phyloP scores from a whole-genome alignment of 176 grass and related monocot species.

The Oryza rufipogon region DNA sequence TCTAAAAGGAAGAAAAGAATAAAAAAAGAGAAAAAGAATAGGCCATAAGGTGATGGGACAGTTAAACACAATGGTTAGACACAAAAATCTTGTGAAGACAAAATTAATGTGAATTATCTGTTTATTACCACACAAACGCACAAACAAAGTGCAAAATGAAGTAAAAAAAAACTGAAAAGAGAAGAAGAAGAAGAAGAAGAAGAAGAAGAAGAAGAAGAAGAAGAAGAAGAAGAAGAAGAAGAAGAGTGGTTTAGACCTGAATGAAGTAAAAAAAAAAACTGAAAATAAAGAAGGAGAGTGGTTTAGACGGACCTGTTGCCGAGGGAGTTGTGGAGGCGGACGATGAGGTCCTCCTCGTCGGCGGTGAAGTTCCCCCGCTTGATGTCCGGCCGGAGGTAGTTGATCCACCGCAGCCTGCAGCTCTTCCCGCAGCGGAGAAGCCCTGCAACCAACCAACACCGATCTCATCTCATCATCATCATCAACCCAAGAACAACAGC shows the following conservation, averaged over 20 bases:
- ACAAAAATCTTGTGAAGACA: neutral
- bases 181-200: too few species aligned
- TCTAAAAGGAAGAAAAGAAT: too few species aligned
- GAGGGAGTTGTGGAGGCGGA: constrained; percentile 50
- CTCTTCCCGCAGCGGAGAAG: constrained; percentile 63
- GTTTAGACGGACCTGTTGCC: constrained; percentile 54
- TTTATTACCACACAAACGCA: neutral
- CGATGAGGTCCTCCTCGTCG: constrained; percentile 59
- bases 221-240: too few species aligned
- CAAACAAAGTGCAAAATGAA: neutral
- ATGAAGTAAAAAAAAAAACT: neutral
- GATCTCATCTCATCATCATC: neutral
- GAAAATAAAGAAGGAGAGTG: too few species aligned
- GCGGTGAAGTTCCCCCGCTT: constrained; percentile 67
- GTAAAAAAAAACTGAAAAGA: neutral
- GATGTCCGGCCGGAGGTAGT: constrained; percentile 73
- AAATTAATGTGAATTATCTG: neutral
- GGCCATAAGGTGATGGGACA: too few species aligned
- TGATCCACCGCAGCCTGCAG: constrained; percentile 69
- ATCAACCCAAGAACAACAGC: neutral
- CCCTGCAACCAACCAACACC: constrained; percentile 11
- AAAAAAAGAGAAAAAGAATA: too few species aligned
- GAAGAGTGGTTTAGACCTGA: neutral
- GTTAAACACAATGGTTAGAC: neutral
- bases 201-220: too few species aligned